Base-by-base conservation (phyloP, 2,329 filamentous ascomycete genomes). In the Aspergillus nomiae region DNA sequence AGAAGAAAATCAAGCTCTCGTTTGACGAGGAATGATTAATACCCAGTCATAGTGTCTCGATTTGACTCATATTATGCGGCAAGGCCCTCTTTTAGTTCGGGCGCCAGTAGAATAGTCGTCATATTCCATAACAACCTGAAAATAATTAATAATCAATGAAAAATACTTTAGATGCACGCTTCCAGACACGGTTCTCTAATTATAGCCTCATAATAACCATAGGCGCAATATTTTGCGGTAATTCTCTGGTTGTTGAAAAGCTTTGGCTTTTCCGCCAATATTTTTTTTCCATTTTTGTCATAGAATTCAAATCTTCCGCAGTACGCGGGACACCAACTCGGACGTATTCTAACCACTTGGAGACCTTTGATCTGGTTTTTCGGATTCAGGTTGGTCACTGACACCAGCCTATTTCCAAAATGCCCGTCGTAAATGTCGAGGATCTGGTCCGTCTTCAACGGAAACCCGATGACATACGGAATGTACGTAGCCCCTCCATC, bases 341-440 rank as follows among this genome's bases (percentile, higher is more conserved):
- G 66, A 62, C 51, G 60, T 56, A 46, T 36, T 61, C 61, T 56
- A 48, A 58, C 63, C 56, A 59, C 61, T 48, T 36, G 62, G 59
- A 56, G 53, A 50, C 59, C 67, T 61, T 61, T 28, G 63, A 56
- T 60, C 51, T 53, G 57, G 51, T 34, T 48, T 57, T 50, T 54
- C 32, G 26, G 51, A 46, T 56, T 26, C 54, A 60, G 59, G 61
- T 63, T 65, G 64, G 54, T 28, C 56, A 56, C n/a, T 60, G 65
- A 62, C 55, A 51, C 65, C 63, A 67, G 60, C 58, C 32, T n/a
- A 53, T 53, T 56, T 32, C 63, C 79, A 86, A 74, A 63, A 99
- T 99, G 95, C 94, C 95, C 68, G 89, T 97, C 69, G 92, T 99
- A 70, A 90, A 88, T 67, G 89, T 94, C 67, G 92, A 97, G 70